These are phyloP conservation scores for Brachypodium distachyon DNA, from an alignment of 202 grass and related monocot genomes.

Conservation along the genomic window DNA sequence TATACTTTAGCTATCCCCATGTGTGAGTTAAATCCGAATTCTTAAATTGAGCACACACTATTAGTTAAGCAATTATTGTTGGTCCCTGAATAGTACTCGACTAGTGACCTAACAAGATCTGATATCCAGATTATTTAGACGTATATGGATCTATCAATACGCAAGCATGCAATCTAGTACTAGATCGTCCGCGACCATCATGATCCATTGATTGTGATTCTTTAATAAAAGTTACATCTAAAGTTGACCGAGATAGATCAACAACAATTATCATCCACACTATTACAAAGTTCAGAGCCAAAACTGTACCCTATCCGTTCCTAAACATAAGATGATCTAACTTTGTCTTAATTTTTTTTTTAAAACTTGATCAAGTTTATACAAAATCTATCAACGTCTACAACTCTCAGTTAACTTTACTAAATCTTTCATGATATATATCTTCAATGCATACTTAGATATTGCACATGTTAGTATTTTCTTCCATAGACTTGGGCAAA, in stretches of 20 bases:
- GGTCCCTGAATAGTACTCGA: conserved; percentile 27
- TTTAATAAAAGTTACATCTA: neutral
- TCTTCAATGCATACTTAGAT: too few species aligned
- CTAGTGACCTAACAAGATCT: conserved; percentile 41
- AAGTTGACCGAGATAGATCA: neutral
- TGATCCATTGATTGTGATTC: neutral
- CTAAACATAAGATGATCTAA: too few species aligned
- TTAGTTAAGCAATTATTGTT: conserved; percentile 33
- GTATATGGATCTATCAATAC: conserved; percentile 8
- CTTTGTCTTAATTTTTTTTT: too few species aligned
- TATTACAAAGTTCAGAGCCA: neutral
- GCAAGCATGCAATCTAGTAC: conserved; percentile 38
- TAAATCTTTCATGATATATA: too few species aligned
- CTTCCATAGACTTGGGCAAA: too few species aligned
- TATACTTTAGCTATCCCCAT: neutral
- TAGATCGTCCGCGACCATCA: neutral
- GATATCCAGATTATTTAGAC: neutral
- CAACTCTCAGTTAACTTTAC: too few species aligned
- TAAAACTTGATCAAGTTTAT: too few species aligned
- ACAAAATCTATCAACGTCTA: too few species aligned
- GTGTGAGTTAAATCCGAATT: neutral
- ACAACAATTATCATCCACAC: neutral
- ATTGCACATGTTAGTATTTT: too few species aligned
- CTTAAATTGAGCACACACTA: neutral
- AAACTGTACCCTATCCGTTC: too few species aligned